Base-by-base conservation (phyloP, 129 eudicot genomes). In the Mikania micrantha region DNA sequence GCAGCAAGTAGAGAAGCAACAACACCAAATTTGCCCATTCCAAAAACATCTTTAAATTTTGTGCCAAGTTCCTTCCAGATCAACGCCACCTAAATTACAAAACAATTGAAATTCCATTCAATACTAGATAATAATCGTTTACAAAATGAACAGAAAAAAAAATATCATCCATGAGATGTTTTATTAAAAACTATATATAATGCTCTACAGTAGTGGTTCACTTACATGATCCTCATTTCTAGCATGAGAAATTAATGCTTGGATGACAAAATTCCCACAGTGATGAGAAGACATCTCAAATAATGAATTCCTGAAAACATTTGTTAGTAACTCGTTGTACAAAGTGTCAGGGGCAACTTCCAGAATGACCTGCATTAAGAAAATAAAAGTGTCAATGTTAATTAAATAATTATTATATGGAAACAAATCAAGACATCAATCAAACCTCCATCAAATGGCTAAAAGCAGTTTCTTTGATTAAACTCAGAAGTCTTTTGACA, bases 1-100 rank as follows among this genome's bases (percentile, higher is more conserved):
- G 99, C 82, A 64, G 96, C 95, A 60, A 93, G 64, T 36, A 93
- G 69, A 81, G 96, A 88, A 56, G 92, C 99, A 82, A 93, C 88
- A 69, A 93, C 96, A 20, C 99, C 99, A 73, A 85, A 66, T 76
- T 64, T 85, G 50, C 99, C 99, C 84, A 82, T 72, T 66, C 78
- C 96, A 50, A 93, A 82, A 64, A 93, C 88, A 73, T 89, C 81
- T 66, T 79, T 84, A 32, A 93, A 77, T 64, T 73, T 86, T 53
- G 88, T 42, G 11, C 95, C 92, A 63, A 93, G 87, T 71, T 93
- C 99, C 70, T 79, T 90, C 80, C 81, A 89, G 4, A 93, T 79
- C 45, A 79, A 69, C 70, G 82, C 86, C 78, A 92, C 77, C 98
- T 92, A 69, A 22, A 48, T 56, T 32, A 60, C 15, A 24, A 44